Evolutionary conservation across 805 yeast genomes (phyloP).

Genomic region (Maudiozyma pseudohumilis): DNA sequence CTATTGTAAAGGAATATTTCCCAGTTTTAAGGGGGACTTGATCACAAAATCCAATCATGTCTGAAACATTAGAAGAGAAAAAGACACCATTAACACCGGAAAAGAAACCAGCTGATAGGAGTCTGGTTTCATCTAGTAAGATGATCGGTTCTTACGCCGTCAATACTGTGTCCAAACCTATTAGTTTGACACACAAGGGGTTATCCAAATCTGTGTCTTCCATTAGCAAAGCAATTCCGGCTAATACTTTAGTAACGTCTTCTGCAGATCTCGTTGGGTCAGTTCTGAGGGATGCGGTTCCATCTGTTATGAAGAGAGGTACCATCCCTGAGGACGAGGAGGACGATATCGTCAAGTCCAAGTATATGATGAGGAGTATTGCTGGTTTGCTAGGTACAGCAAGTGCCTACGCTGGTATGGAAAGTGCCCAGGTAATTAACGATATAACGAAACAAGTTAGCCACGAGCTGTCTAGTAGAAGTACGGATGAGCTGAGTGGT

Average conservation of each 20-base stretch:
- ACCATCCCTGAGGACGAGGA: conserved; percentile 12
- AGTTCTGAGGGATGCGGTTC: background rate
- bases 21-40: no score
- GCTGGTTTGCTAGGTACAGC: conserved; percentile 50
- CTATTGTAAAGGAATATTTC: no score
- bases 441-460: conserved; percentile 11
- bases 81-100: background rate
- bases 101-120: background rate
- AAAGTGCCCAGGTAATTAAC: conserved; percentile 17
- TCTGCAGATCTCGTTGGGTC: background rate
- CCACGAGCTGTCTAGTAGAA: background rate
- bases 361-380: conserved; percentile 42
- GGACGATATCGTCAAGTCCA: conserved; percentile 29
- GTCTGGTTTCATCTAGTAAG: background rate
- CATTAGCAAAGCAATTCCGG: background rate
- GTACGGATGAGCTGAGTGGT: conserved; percentile 5
- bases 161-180: background rate
- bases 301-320: background rate
- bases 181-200: conserved; percentile 1
- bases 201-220: conserved; percentile 1
- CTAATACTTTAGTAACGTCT: background rate
- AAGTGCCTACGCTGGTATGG: conserved; percentile 37
- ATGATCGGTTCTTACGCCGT: background rate
- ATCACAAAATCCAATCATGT: no score
- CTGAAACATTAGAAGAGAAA: no score